phyloP scores from a whole-genome alignment of 768 basidiomycete genomes.

The Kwoniella newhampshirensis region DNA sequence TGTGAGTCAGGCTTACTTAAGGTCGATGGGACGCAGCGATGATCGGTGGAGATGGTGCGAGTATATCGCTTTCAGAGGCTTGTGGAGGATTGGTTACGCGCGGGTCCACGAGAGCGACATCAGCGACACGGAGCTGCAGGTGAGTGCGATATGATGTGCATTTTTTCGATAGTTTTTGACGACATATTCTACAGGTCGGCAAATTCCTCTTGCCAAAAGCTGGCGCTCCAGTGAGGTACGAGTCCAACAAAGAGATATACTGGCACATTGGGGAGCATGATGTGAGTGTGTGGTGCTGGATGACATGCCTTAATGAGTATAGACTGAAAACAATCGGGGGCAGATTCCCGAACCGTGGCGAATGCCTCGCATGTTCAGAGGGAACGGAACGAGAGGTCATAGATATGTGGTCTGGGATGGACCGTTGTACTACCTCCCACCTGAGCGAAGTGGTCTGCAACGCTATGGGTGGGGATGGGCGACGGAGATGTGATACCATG shows the following conservation, averaged over 20 bases:
- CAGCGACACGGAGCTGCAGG: slow-evolving; percentile 80
- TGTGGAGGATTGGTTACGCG: slow-evolving; percentile 60
- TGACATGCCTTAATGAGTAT: neutral
- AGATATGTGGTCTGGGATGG: slow-evolving; percentile 46
- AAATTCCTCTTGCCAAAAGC: slow-evolving; percentile 74
- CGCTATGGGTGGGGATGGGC: slow-evolving; percentile 33
- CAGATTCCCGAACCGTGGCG: slow-evolving; percentile 56
- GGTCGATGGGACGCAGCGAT: slow-evolving; percentile 8
- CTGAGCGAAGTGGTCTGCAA: slow-evolving; percentile 38
- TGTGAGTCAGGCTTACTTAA: neutral
- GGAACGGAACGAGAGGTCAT: slow-evolving; percentile 46
- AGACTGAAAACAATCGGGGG: neutral
- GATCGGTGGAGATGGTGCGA: slow-evolving; percentile 67
- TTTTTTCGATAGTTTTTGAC: neutral
- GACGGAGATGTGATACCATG: slow-evolving; percentile 4
- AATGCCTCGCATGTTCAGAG: slow-evolving; percentile 47
- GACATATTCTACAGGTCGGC: slow-evolving; percentile 59
- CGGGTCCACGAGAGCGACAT: slow-evolving; percentile 77
- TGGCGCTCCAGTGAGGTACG: slow-evolving; percentile 61
- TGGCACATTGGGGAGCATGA: slow-evolving; percentile 67
- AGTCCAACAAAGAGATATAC: slow-evolving; percentile 66
- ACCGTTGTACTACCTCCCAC: slow-evolving; percentile 50
- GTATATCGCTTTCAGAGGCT: slow-evolving; percentile 77
- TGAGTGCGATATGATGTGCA: slow-evolving; percentile 4
- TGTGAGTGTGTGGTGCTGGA: slow-evolving; percentile 50